These are phyloP conservation scores for Termitomyces sp. DNA, from an alignment of 768 basidiomycete genomes.

Conservation along the genomic window DNA sequence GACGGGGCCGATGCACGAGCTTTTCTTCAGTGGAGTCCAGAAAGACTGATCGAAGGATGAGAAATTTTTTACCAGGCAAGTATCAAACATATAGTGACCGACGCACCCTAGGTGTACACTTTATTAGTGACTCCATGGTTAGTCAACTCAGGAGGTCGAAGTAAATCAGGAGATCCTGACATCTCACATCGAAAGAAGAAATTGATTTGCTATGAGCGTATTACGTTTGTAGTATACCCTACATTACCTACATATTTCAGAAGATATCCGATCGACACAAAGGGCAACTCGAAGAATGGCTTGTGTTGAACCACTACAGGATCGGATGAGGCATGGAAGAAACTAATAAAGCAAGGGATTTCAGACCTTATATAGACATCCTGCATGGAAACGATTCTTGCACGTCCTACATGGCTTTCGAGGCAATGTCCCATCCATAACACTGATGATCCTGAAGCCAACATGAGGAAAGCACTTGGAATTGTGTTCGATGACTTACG, in stretches of 20 bases:
- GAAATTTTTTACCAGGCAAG: too few species aligned
- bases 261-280: slow-evolving; percentile 84
- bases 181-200: too few species aligned
- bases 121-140: too few species aligned
- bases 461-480: not conserved
- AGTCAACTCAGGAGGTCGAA: too few species aligned
- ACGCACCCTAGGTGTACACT: too few species aligned
- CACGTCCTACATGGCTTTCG: slow-evolving; percentile 91
- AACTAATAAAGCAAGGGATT: not conserved
- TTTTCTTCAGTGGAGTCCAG: too few species aligned
- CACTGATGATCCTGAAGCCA: slow-evolving; percentile 71
- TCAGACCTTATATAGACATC: slow-evolving; percentile 80
- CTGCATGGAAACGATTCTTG: slow-evolving; percentile 90
- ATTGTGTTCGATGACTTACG: slow-evolving; percentile 39
- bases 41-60: too few species aligned
- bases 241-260: slow-evolving; percentile 21
- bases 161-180: too few species aligned
- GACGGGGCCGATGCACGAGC: too few species aligned
- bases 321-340: not conserved
- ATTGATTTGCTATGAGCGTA: too few species aligned
- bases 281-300: slow-evolving; percentile 88
- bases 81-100: too few species aligned
- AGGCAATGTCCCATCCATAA: slow-evolving; percentile 83
- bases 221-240: not conserved
- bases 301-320: slow-evolving; percentile 79